Evolutionary conservation across 2,329 filamentous ascomycete species (phyloP).

Genomic region (Paracoccidioides lutzii): DNA sequence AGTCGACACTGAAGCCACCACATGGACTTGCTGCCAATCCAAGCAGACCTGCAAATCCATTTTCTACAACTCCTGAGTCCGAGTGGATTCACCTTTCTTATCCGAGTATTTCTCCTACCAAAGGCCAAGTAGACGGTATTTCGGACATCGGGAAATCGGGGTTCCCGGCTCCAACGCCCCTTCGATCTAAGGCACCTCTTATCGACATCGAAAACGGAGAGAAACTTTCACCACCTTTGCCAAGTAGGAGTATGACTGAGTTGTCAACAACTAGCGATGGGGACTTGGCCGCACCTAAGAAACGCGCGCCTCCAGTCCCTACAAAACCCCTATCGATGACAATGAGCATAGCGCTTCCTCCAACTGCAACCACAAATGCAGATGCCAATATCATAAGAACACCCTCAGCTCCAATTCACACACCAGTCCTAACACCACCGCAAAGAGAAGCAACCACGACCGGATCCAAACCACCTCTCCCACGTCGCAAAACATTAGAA

Average conservation of each 20-base stretch:
- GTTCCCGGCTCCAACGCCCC: neutral
- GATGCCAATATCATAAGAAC: neutral
- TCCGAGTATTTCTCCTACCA: constrained; percentile 4
- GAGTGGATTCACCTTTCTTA: constrained; percentile 57
- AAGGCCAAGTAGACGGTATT: constrained; percentile 8
- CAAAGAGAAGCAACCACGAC: neutral
- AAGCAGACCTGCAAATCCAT: constrained; percentile 67
- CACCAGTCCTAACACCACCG: neutral
- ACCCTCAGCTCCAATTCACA: neutral
- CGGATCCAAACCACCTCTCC: neutral
- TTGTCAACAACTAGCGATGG: neutral
- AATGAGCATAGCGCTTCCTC: neutral
- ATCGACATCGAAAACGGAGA: neutral
- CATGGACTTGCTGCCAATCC: constrained; percentile 56
- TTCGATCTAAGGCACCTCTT: neutral
- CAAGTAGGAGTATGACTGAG: neutral
- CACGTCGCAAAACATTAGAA: neutral
- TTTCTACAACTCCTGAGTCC: constrained; percentile 56
- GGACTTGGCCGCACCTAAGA: neutral
- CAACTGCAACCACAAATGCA: neutral
- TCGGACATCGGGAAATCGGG: neutral
- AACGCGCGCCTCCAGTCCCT: constrained; percentile 7
- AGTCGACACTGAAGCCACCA: constrained; percentile 57
- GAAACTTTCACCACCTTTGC: neutral
- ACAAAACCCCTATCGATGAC: constrained; percentile 4